These are phyloP conservation scores for Saccharomyces eubayanus DNA, from an alignment of 805 yeast species.

Conservation along the genomic window DNA sequence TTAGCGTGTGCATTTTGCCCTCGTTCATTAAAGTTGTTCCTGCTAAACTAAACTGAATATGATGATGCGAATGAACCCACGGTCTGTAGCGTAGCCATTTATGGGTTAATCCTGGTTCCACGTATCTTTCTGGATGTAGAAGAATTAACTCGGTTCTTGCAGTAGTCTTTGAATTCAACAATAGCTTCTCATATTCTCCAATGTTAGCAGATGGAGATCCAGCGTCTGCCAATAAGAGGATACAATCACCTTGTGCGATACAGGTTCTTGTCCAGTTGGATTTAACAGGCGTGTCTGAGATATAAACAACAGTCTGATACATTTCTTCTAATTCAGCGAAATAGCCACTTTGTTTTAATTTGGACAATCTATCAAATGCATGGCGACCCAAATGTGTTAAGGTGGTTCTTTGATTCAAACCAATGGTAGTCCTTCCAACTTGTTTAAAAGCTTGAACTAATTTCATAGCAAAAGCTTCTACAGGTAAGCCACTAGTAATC, in stretches of 20 bases:
- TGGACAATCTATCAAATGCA: slow-evolving; percentile 85
- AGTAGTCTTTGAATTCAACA: slow-evolving; percentile 67
- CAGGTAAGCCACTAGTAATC: slow-evolving; percentile 72
- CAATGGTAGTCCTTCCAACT: slow-evolving; percentile 65
- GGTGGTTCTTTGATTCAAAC: slow-evolving; percentile 76
- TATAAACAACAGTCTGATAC: slow-evolving; percentile 79
- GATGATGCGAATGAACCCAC: slow-evolving; percentile 94
- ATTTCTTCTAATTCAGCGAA: slow-evolving; percentile 86
- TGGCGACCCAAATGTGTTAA: slow-evolving; percentile 77
- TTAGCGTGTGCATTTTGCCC: neutral
- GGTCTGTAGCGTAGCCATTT: slow-evolving; percentile 76
- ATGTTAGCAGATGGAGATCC: slow-evolving; percentile 50
- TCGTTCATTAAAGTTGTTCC: slow-evolving; percentile 1
- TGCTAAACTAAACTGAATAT: slow-evolving; percentile 52
- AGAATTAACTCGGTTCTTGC: slow-evolving; percentile 83
- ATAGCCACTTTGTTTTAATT: slow-evolving; percentile 77
- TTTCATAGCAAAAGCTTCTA: slow-evolving; percentile 70
- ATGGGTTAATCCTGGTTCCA: slow-evolving; percentile 76
- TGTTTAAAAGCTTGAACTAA: slow-evolving; percentile 62
- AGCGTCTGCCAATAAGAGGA: slow-evolving; percentile 83
- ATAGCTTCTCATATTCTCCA: slow-evolving; percentile 77
- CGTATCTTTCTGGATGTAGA: slow-evolving; percentile 74
- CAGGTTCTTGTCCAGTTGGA: slow-evolving; percentile 91
- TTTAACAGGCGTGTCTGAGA: slow-evolving; percentile 75
- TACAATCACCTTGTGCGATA: slow-evolving; percentile 90